Evolutionary conservation across 2,329 filamentous ascomycete genomes (phyloP).

Genomic region (Plectosphaerella sp.): DNA sequence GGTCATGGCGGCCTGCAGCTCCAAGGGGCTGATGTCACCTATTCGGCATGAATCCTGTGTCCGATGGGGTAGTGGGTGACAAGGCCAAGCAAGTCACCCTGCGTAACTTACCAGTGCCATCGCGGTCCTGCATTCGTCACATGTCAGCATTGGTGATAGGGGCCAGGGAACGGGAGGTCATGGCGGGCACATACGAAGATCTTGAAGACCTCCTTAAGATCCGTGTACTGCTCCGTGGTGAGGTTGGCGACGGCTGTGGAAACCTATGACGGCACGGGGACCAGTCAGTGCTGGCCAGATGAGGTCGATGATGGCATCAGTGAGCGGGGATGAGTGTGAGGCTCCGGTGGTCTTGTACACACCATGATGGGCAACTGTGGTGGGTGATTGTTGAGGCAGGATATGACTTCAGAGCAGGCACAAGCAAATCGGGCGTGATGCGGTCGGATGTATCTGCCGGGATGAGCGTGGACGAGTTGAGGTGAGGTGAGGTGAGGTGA

Average conservation of each 20-base stretch:
- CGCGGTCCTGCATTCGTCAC: slow-evolving; percentile 8
- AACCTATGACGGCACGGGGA: slow-evolving; percentile 2
- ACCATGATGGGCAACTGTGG: neutral
- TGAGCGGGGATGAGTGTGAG: slow-evolving; percentile 2
- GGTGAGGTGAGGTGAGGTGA: neutral
- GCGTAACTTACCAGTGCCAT: slow-evolving; percentile 10
- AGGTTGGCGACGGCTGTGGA: slow-evolving; percentile 9
- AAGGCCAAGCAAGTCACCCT: neutral
- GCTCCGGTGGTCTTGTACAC: neutral
- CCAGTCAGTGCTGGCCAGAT: neutral
- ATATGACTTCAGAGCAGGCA: too few species aligned
- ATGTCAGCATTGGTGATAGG: slow-evolving; percentile 4
- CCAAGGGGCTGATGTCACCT: slow-evolving; percentile 12
- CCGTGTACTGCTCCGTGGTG: slow-evolving; percentile 10
- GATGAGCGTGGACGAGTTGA: neutral
- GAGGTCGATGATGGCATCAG: neutral
- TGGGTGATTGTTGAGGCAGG: too few species aligned
- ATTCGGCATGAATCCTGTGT: too few species aligned
- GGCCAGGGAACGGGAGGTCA: neutral
- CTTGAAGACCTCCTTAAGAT: slow-evolving; percentile 13
- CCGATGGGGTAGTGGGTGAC: too few species aligned
- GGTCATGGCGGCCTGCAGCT: slow-evolving; percentile 14
- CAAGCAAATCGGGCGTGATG: too few species aligned
- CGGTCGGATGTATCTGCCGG: too few species aligned
- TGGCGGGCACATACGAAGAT: slow-evolving; percentile 9